Conservation (phyloP, 768 basidiomycete genomes). For the Dioszegia crocea region DNA sequence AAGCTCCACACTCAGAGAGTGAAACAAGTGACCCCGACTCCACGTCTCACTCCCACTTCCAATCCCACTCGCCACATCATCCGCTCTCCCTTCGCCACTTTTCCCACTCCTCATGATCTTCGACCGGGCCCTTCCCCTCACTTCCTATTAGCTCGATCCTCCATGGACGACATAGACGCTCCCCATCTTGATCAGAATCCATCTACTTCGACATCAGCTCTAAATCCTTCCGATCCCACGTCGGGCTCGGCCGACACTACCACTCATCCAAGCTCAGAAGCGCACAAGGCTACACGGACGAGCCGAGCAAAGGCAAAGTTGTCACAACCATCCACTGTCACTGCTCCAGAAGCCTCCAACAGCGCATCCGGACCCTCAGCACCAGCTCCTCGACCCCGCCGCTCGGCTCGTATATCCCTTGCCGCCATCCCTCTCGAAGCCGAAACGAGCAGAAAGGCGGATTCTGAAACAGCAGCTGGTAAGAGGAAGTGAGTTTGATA, state of each 20-base stretch:
- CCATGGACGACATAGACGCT: slow-evolving; percentile 17
- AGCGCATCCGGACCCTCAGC: not conserved
- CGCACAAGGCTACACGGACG: not conserved
- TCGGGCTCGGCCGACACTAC: not conserved
- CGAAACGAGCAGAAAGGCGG: slow-evolving; percentile 24
- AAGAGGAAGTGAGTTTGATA: slow-evolving; percentile 9
- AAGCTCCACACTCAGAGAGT: too few relatives aligned
- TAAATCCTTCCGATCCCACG: not conserved
- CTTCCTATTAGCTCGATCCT: slow-evolving; percentile 6
- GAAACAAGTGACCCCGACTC: too few relatives aligned
- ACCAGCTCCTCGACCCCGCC: slow-evolving; percentile 22
- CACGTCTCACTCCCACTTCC: not conserved
- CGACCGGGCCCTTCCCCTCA: not conserved
- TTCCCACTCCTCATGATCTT: not conserved
- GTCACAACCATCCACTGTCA: not conserved
- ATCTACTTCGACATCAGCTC: slow-evolving; percentile 5
- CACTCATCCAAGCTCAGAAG: slow-evolving; percentile 1
- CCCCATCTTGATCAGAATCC: slow-evolving; percentile 19
- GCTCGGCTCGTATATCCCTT: slow-evolving; percentile 24
- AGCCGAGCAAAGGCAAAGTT: not conserved
- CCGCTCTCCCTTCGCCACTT: not conserved
- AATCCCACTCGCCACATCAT: not conserved
- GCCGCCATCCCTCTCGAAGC: not conserved
- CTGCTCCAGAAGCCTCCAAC: not conserved
- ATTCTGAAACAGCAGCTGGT: slow-evolving; percentile 7